Percentiles rank a stretch among this genome's conserved stretches.
phyloP scores from a whole-genome alignment of 352 stramenopile genomes.

The Phytophthora foliorum region DNA sequence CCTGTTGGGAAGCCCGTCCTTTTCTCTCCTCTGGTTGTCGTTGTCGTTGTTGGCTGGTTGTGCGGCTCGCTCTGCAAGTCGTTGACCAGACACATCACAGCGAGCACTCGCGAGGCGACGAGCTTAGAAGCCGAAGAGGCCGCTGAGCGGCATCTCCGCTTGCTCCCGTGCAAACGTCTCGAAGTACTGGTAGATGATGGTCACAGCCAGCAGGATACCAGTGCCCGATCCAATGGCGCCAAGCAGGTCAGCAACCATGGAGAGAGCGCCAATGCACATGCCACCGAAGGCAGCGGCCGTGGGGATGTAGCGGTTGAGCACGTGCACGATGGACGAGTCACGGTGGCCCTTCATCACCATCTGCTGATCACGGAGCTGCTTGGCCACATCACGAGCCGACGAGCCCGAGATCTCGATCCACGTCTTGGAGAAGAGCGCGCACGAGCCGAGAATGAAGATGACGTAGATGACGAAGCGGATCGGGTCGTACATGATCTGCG shows the following conservation, averaged over 20 bases:
- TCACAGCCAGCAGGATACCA: constrained; percentile 99
- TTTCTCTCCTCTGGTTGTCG: constrained; percentile 31
- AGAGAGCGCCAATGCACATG: constrained; percentile 99
- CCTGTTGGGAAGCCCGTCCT: constrained; percentile 53
- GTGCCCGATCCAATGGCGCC: constrained; percentile 99
- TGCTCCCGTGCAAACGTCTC: constrained; percentile 98
- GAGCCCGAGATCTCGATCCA: constrained; percentile 99
- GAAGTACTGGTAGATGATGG: constrained; percentile 99
- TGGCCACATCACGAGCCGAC: constrained; percentile 97
- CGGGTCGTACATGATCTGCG: constrained; percentile 98
- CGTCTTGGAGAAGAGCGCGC: constrained; percentile 99
- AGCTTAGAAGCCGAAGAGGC: constrained; percentile 88
- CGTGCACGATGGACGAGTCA: constrained; percentile 97
- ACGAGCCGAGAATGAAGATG: constrained; percentile 98
- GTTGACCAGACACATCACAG: constrained; percentile 24
- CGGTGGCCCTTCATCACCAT: constrained; percentile 99
- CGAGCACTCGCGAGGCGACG: not conserved
- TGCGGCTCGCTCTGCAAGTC: constrained; percentile 14
- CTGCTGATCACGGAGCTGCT: constrained; percentile 99
- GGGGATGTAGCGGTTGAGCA: constrained; percentile 99
- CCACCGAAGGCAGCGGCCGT: constrained; percentile 98
- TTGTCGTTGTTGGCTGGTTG: constrained; percentile 24
- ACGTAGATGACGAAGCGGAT: constrained; percentile 99
- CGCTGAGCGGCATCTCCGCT: constrained; percentile 81
- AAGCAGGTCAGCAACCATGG: constrained; percentile 98